phyloP scores from a whole-genome alignment of 2,329 filamentous ascomycete genomes.

The Fusarium ambrosium region DNA sequence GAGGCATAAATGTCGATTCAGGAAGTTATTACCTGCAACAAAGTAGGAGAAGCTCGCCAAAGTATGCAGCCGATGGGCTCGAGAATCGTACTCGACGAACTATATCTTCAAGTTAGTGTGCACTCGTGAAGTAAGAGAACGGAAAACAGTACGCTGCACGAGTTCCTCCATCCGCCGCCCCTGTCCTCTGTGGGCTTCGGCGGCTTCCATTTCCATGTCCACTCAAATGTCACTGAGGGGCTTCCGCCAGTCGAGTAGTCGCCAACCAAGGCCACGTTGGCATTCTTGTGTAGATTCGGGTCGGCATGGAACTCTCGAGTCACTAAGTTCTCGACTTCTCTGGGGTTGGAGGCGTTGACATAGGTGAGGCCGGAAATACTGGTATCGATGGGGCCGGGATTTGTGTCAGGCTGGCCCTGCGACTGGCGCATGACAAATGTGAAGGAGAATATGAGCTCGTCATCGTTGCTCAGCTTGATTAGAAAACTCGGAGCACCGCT shows the following conservation, averaged over 20 bases:
- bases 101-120: conserved; percentile 53
- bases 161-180: conserved; percentile 94
- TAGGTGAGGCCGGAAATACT: conserved; percentile 91
- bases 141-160: conserved; percentile 78
- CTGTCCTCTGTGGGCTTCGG: conserved; percentile 85
- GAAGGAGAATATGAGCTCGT: conserved; percentile 93
- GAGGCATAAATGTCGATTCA: conserved; percentile 6
- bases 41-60: conserved; percentile 95
- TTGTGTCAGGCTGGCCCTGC: conserved; percentile 60
- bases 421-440: conserved; percentile 82
- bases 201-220: conserved; percentile 97
- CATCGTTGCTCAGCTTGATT: conserved; percentile 88
- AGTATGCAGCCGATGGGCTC: conserved; percentile 88
- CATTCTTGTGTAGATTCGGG: conserved; percentile 96
- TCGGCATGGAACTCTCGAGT: conserved; percentile 97
- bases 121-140: background rate
- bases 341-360: conserved; percentile 86
- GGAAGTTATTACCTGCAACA: conserved; percentile 77
- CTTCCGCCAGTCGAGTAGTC: conserved; percentile 89
- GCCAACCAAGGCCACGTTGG: conserved; percentile 95
- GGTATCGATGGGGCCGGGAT: conserved; percentile 72
- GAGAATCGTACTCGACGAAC: conserved; percentile 97
- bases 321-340: conserved; percentile 92
- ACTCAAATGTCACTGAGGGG: conserved; percentile 88
- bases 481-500: conserved; percentile 78